These are phyloP conservation scores for Perkinsus marinus DNA, from an alignment of 169 alveolate genomes.

Conservation along the genomic window DNA sequence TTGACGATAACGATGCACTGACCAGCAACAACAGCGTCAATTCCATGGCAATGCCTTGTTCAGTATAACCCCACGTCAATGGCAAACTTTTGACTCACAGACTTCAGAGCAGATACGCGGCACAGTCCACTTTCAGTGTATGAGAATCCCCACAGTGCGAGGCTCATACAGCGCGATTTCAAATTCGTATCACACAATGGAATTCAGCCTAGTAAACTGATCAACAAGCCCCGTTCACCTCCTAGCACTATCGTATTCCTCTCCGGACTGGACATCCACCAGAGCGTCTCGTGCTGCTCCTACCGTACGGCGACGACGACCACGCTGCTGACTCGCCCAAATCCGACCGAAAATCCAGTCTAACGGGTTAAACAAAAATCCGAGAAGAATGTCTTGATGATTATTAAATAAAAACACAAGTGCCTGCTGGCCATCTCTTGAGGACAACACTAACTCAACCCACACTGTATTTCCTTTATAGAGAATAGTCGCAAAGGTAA, in stretches of 20 bases:
- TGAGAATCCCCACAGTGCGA: too few species aligned
- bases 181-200: too few species aligned
- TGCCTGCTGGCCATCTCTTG: background rate
- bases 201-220: background rate
- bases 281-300: background rate
- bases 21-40: background rate
- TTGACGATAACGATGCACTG: background rate
- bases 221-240: background rate
- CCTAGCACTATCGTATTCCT: background rate
- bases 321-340: background rate
- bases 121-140: too few species aligned
- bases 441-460: background rate
- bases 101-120: too few species aligned
- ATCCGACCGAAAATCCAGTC: background rate
- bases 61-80: too few species aligned
- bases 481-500: too few species aligned
- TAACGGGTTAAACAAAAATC: background rate
- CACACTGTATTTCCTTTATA: background rate
- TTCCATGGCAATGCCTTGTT: background rate
- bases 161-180: too few species aligned
- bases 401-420: background rate
- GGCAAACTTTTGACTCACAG: too few species aligned
- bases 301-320: background rate
- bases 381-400: background rate
- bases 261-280: background rate